Conservation (phyloP, 495 filamentous ascomycete genomes). For the Annulohypoxylon nitens region DNA sequence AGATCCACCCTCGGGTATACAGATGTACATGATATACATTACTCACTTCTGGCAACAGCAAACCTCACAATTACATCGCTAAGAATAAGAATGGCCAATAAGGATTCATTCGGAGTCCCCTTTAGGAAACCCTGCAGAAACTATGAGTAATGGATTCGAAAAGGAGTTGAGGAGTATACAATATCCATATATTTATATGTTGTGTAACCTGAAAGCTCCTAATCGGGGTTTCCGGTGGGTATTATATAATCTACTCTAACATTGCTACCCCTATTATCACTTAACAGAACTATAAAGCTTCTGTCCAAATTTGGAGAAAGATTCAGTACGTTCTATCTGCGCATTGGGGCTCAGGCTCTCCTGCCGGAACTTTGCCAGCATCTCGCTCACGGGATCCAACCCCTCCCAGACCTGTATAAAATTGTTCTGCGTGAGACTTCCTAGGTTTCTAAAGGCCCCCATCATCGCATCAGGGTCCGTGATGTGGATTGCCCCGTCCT, state of each 20-base stretch:
- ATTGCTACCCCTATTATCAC: not conserved
- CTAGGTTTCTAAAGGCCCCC: not conserved
- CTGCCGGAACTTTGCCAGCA: not conserved
- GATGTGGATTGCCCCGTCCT: not conserved
- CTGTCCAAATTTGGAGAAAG: not conserved
- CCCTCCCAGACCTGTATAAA: constrained; percentile 11
- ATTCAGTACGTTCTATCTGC: not conserved
- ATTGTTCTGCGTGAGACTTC: not conserved
- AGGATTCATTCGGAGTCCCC: not conserved
- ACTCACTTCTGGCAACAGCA: not conserved
- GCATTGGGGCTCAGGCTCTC: not conserved
- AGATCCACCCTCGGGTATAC: not conserved
- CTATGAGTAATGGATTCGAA: not conserved
- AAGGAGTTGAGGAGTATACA: too few species aligned
- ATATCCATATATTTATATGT: not conserved
- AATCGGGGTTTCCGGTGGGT: not conserved
- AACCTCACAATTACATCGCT: not conserved
- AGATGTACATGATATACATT: not conserved
- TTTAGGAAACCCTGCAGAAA: not conserved
- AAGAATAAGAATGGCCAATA: not conserved
- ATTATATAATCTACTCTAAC: not conserved
- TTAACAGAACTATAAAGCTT: constrained; percentile 2
- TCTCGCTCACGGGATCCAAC: constrained; percentile 1
- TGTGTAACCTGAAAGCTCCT: not conserved
- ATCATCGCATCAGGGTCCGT: not conserved